Conservation (phyloP, 345 rosid species). For the Euphorbia pulcherrima region DNA sequence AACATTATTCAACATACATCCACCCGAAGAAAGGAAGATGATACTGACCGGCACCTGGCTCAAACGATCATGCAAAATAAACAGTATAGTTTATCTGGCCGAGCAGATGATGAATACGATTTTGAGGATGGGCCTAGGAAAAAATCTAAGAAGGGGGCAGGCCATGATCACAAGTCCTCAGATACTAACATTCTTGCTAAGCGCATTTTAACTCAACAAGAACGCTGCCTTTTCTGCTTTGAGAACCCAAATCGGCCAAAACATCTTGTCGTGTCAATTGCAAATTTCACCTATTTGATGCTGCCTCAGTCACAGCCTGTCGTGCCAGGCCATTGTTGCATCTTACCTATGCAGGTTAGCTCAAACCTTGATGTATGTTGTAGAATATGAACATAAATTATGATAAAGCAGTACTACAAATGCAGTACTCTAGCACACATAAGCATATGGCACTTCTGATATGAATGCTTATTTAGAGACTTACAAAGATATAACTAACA, state of each 20-base stretch:
- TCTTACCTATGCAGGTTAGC: constrained; percentile 75
- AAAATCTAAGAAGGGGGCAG: constrained; percentile 47
- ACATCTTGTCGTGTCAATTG: constrained; percentile 82
- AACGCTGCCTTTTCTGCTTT: constrained; percentile 82
- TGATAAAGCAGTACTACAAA: no score
- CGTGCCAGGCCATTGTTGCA: constrained; percentile 88
- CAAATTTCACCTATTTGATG: constrained; percentile 87
- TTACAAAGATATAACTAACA: no score
- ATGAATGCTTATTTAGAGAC: no score
- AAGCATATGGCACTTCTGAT: no score
- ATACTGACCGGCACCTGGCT: constrained; percentile 74
- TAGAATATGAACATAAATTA: no score
- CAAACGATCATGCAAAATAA: constrained; percentile 66
- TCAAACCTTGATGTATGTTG: no score
- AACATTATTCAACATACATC: constrained; percentile 41
- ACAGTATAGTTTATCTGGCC: constrained; percentile 58
- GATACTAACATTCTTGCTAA: constrained; percentile 42
- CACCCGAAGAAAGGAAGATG: constrained; percentile 51
- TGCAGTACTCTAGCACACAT: no score
- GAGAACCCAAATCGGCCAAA: constrained; percentile 85
- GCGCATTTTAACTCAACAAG: constrained; percentile 82
- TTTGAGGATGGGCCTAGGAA: constrained; percentile 69
- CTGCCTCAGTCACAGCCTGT: constrained; percentile 71
- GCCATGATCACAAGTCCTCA: constrained; percentile 30
- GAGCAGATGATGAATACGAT: constrained; percentile 90